Evolutionary conservation across 257 asterid species (phyloP).

Genomic region (Osmanthus fragrans): DNA sequence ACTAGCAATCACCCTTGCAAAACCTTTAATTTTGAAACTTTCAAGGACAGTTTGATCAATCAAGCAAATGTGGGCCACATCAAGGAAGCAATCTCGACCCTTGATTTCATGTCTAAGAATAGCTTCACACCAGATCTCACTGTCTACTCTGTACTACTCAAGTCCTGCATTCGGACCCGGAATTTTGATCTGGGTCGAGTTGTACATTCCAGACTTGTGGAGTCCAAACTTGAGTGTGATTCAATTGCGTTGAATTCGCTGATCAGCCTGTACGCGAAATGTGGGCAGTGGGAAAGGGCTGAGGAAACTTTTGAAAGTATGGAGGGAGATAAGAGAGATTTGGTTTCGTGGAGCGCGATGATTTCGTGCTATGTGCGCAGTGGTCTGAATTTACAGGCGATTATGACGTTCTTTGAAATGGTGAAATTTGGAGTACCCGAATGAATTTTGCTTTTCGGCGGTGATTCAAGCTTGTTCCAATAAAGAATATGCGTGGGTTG

Average conservation of each 20-base stretch:
- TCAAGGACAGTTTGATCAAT: slow-evolving; percentile 55
- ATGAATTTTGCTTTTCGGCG: slow-evolving; percentile 77
- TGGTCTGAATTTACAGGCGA: slow-evolving; percentile 48
- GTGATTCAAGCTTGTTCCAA: slow-evolving; percentile 72
- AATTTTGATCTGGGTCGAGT: slow-evolving; percentile 53
- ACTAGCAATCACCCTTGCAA: slow-evolving; percentile 26
- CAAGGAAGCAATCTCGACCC: slow-evolving; percentile 69
- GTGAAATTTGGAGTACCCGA: slow-evolving; percentile 65
- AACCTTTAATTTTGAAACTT: slow-evolving; percentile 46
- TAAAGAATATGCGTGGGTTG: slow-evolving; percentile 44
- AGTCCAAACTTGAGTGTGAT: slow-evolving; percentile 56
- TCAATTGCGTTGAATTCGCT: slow-evolving; percentile 71
- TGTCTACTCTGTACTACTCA: slow-evolving; percentile 79
- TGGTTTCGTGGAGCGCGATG: slow-evolving; percentile 95
- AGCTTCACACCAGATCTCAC: slow-evolving; percentile 66
- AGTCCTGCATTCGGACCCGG: slow-evolving; percentile 81
- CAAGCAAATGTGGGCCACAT: slow-evolving; percentile 62
- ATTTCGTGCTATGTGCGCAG: slow-evolving; percentile 73
- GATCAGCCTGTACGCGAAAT: slow-evolving; percentile 73
- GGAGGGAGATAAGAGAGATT: slow-evolving; percentile 55
- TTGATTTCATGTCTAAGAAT: slow-evolving; percentile 61
- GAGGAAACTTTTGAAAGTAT: slow-evolving; percentile 51
- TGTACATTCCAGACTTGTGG: slow-evolving; percentile 54
- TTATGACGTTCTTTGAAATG: slow-evolving; percentile 61
- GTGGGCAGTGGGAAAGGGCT: slow-evolving; percentile 69